Base-by-base conservation (phyloP, 352 stramenopile species). In the Pythium apleroticum region DNA sequence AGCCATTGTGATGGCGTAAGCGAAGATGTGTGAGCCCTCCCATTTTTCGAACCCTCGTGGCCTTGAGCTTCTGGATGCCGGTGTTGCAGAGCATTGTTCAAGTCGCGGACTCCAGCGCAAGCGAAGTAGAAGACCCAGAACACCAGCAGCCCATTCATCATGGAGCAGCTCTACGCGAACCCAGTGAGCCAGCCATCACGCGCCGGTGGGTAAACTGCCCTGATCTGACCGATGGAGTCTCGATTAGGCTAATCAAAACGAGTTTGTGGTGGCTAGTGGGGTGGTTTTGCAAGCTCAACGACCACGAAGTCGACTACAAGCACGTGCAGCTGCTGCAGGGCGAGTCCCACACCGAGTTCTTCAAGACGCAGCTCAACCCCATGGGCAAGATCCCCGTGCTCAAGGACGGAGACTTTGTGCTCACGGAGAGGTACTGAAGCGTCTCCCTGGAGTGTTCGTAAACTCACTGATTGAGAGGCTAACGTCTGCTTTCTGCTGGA, bases 271-370 rank as follows among this genome's bases (percentile, higher is more conserved):
- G 39, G 17, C 27, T 54, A 91, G 83, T 90, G 12, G 57, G 72
- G 57, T 91, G 83, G 83, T 74, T 91, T 22, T 90, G 80, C 72
- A 84, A 88, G 76, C 39, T 85, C 45, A 80, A 92, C 62, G 63
- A 92, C 66, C 68, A 88, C 67, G 70, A 69, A 41, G 75, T 89
- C 62, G 63, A 78, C 45, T 86, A 80, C 79, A 81, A 86, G 55
- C 75, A 75, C 56, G 84, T 79, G 37, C 62, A 92, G 52, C 43
- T 73, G 24, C 46, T 63, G 31, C 90, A 89, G 65, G 71, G 80
- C 11, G 78, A 88, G 65, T 71, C 73, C 31, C 75, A 66, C 52
- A 80, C 82, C 12, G 63, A 76, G 46, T 69, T 70, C 28, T 91
- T 89, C 39, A 69, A 84, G 49, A 63, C 73, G 28, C 45, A 39